Evolutionary conservation across 306 rosid species (phyloP).

Genomic region (Hippophae gyantsensis): DNA sequence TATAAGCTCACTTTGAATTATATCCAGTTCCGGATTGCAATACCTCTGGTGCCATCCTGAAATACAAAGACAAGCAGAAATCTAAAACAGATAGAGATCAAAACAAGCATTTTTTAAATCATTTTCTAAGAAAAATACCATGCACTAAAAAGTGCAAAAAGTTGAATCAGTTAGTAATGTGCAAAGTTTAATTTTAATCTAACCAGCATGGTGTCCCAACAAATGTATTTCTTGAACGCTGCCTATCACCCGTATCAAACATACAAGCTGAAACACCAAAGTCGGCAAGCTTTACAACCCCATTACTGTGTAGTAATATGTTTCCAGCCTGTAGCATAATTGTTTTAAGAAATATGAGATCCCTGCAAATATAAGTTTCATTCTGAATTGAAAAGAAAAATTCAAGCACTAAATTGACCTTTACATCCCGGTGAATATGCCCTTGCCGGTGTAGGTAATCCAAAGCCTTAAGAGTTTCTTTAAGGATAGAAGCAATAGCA

Average conservation of each 20-base stretch:
- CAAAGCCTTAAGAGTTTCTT: conserved; percentile 86
- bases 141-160: conserved; percentile 2
- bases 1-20: too few species aligned
- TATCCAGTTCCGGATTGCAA: conserved; percentile 72
- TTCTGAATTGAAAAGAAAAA: not conserved
- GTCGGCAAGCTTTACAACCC: conserved; percentile 82
- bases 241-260: conserved; percentile 94
- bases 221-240: conserved; percentile 76
- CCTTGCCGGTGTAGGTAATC: conserved; percentile 89
- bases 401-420: conserved; percentile 29
- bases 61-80: conserved; percentile 9
- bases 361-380: conserved; percentile 4
- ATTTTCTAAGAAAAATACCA: not conserved
- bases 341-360: conserved; percentile 4
- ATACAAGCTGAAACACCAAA: conserved; percentile 97
- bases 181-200: not conserved
- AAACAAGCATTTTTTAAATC: not conserved
- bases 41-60: conserved; percentile 99
- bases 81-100: conserved; percentile 7
- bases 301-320: conserved; percentile 66
- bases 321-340: conserved; percentile 67
- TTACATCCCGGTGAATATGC: conserved; percentile 91
- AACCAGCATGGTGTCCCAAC: conserved; percentile 99
- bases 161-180: too few species aligned
- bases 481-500: conserved; percentile 68